Conservation (phyloP, 495 filamentous ascomycete species). For the Podospora pseudoanserina region DNA sequence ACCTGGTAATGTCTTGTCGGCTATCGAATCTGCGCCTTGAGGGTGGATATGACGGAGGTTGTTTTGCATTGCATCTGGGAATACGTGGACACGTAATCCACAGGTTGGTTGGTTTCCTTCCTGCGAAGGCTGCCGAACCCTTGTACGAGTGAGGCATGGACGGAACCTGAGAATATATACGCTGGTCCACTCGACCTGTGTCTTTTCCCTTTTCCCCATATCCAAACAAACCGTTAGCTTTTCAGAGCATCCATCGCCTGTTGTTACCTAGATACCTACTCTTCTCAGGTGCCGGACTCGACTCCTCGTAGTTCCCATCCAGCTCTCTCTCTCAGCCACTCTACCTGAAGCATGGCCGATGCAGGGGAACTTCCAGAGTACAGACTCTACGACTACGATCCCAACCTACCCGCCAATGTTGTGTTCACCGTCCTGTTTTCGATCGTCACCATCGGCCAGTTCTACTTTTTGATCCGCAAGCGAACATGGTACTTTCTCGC, state of each 20-base stretch:
- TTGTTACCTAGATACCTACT: no score
- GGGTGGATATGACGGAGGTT: background rate
- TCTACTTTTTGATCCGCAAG: slow-evolving; percentile 44
- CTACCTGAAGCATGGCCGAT: background rate
- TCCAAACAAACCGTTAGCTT: no score
- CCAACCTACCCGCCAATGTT: slow-evolving; percentile 46
- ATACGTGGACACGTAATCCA: background rate
- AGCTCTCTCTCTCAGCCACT: background rate
- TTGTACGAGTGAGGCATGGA: background rate
- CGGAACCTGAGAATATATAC: background rate
- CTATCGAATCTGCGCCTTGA: background rate
- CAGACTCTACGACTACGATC: slow-evolving; percentile 42
- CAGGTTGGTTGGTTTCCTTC: background rate
- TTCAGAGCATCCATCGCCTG: no score
- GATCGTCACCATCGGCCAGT: slow-evolving; percentile 44
- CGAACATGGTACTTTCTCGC: slow-evolving; percentile 61
- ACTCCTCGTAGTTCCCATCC: no score
- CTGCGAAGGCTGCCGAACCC: background rate
- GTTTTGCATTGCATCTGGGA: background rate
- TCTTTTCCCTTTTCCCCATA: no score
- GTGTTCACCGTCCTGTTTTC: slow-evolving; percentile 53
- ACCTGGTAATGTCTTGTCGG: background rate
- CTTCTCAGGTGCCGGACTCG: no score
- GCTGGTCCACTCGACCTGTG: background rate
- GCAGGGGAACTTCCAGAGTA: background rate